Base-by-base conservation (phyloP, 495 filamentous ascomycete genomes). In the Penicillium diatomitis region DNA sequence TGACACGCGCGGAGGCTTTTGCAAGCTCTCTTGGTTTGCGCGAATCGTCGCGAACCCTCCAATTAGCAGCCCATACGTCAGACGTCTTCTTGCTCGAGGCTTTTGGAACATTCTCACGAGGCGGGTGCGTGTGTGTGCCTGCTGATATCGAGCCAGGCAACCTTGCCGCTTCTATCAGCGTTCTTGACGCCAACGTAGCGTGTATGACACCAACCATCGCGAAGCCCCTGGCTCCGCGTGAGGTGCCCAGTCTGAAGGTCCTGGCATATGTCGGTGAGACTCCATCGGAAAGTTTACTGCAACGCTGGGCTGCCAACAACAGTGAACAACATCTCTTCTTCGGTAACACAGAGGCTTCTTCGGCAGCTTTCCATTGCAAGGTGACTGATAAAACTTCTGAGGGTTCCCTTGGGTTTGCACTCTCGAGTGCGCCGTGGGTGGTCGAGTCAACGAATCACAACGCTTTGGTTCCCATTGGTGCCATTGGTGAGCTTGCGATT, bases 401-500 rank as follows among this genome's bases (percentile, higher is more conserved):
- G 34, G 30, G 46, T 20, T 48, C 50, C 0, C 63, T 71, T 38
- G 68, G 68, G 29, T 53, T 47, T 6, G 47, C 53, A 34, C 34
- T 52, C 4, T 65, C 62, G 2, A 56, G 59, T 46, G 30, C 52
- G 3, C 38, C 62, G 2, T 86, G 83, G 82, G 64, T 85, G 49
- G 75, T 81, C 30, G 73, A 84, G 45, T 69, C 78, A 0, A 47
- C 50, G 0, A 68, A 85, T 47, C 71, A 75, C 40, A 52, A 80
- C 29, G 44, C 55, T 1, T 69, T 87, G 9, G 67, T 77, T 29
- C 78, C 81, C 0, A 60, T 84, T 7, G 83, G 83, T 11, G 63
- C 65, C 4, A 62, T 80, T 34, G 83, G 83, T 36, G 83, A 86
- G 56, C 55, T 85, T 12, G 54, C 78, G 3, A 66, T 87, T n/a